phyloP scores from a whole-genome alignment of 2,329 filamentous ascomycete species.

The Fusarium citri region DNA sequence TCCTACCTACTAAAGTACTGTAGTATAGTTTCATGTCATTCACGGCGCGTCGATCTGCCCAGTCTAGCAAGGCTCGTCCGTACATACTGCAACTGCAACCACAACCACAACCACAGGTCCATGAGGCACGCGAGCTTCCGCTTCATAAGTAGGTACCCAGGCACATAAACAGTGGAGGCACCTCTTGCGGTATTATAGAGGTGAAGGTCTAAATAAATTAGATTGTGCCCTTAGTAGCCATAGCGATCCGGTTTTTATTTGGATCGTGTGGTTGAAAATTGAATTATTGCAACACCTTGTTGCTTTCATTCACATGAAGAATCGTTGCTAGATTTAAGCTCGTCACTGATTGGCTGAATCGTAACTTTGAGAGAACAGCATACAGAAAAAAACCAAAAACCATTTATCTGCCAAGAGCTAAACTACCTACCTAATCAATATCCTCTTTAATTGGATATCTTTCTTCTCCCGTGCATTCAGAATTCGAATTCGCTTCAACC shows the following conservation, averaged over 20 bases:
- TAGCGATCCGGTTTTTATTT: neutral
- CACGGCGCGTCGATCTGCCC: slow-evolving; percentile 22
- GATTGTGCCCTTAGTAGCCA: neutral
- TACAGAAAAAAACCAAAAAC: neutral
- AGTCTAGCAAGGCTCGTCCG: neutral
- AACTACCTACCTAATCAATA: neutral
- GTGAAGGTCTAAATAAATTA: neutral
- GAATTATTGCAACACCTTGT: neutral
- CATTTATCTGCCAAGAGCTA: neutral
- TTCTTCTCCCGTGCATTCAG: no score
- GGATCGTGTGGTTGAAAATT: neutral
- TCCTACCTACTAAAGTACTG: no score
- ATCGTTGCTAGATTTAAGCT: neutral
- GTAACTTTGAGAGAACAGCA: slow-evolving; percentile 8
- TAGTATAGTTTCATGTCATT: slow-evolving; percentile 15
- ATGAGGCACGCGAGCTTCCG: slow-evolving; percentile 31
- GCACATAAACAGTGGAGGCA: no score
- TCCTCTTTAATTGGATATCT: neutral
- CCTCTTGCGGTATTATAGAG: neutral
- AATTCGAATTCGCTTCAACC: no score
- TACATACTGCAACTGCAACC: neutral
- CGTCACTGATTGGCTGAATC: slow-evolving; percentile 19
- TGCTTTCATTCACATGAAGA: slow-evolving; percentile 6
- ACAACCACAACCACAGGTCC: neutral
- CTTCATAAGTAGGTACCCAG: neutral